These are phyloP conservation scores for Physcomitrium patens DNA, from an alignment of 225 moss, liverwort and hornwort species.

Conservation along the genomic window DNA sequence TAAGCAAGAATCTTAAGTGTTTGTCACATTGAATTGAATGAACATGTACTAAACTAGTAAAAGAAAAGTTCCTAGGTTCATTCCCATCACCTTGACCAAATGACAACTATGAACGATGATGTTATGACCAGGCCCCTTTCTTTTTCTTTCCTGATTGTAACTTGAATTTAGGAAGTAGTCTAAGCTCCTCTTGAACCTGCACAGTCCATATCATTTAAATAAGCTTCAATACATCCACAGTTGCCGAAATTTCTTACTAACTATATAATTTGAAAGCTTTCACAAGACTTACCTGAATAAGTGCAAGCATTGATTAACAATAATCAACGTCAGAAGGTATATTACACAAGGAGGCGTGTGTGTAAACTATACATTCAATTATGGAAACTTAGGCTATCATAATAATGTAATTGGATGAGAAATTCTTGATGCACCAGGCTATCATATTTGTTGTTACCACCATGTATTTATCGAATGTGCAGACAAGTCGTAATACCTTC, in stretches of 20 bases:
- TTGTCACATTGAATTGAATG: slow-evolving; percentile 34
- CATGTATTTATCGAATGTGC: background rate
- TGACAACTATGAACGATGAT: slow-evolving; percentile 3
- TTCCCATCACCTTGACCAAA: slow-evolving; percentile 8
- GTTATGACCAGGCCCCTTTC: slow-evolving; percentile 57
- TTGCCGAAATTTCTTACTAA: background rate
- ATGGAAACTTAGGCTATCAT: background rate
- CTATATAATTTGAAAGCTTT: background rate
- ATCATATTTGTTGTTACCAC: background rate
- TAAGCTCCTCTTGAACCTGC: slow-evolving; percentile 45
- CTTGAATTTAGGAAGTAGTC: slow-evolving; percentile 40
- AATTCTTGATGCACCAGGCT: background rate
- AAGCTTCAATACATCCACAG: background rate
- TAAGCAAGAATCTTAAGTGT: slow-evolving; percentile 3
- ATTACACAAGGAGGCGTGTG: background rate
- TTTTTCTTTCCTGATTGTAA: slow-evolving; percentile 54
- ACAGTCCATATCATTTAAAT: slow-evolving; percentile 8
- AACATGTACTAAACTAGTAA: slow-evolving; percentile 13
- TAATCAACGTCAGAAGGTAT: background rate
- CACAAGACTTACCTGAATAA: background rate
- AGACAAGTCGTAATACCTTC: slow-evolving; percentile 55
- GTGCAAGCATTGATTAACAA: too few relatives aligned
- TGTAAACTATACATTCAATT: background rate
- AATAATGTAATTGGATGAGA: background rate
- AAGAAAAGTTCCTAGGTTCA: slow-evolving; percentile 19